Percentiles rank a stretch among this genome's conserved stretches.
These are phyloP conservation scores for Blastocrithidia nonstop DNA, from an alignment of 208 protist species.

Conservation along the genomic window DNA sequence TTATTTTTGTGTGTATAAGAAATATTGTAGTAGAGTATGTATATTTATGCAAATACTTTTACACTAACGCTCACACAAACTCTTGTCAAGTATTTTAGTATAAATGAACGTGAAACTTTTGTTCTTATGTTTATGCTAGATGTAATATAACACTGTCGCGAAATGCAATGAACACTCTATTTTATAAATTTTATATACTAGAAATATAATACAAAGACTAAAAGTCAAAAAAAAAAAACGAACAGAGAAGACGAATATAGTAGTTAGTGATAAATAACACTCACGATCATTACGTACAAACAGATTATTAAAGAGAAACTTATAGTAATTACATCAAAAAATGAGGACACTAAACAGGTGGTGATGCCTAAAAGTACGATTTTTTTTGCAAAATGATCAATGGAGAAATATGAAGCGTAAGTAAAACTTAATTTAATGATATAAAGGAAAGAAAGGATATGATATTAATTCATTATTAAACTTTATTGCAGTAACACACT, in stretches of 20 bases:
- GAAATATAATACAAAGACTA: conserved; percentile 19
- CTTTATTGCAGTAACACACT: too few relatives aligned
- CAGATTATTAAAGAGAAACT: conserved; percentile 51
- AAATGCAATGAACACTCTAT: conserved; percentile 60
- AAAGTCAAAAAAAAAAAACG: too few relatives aligned
- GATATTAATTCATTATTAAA: too few relatives aligned
- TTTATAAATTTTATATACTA: conserved; percentile 59
- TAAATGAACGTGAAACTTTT: conserved; percentile 26
- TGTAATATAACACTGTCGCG: conserved; percentile 25
- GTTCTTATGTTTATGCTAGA: conserved; percentile 22
- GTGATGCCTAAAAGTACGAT: conserved; percentile 7
- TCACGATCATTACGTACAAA: conserved; percentile 13
- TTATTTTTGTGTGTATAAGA: too few relatives aligned
- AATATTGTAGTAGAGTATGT: conserved; percentile 3
- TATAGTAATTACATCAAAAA: conserved; percentile 49
- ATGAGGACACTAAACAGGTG: conserved; percentile 61
- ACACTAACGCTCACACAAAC: conserved; percentile 37
- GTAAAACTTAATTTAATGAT: not conserved
- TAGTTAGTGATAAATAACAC: not conserved
- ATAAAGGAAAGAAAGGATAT: not conserved
- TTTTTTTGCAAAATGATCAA: not conserved
- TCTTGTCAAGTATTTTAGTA: conserved; percentile 61
- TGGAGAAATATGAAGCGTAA: not conserved
- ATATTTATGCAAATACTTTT: conserved; percentile 34
- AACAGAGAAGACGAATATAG: conserved; percentile 24